Evolutionary conservation across 2,329 filamentous ascomycete genomes (phyloP), one percentile per base, ranked within the genome.

Genomic region (Pyricularia pennisetigena): DNA sequence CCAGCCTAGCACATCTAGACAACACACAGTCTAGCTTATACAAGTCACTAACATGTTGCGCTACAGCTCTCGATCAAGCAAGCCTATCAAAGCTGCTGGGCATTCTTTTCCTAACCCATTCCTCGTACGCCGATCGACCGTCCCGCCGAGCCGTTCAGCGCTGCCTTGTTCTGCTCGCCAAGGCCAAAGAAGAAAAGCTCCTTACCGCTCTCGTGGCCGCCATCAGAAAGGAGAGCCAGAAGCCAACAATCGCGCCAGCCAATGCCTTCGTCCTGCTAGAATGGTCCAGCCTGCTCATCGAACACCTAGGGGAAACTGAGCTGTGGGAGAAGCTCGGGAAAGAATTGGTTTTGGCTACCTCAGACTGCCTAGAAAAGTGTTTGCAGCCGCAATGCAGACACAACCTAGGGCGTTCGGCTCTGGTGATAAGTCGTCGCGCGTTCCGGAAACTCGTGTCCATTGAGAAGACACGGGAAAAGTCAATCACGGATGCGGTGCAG

Each of bases 251-350:
- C 73, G 92, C 94, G 35, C 81, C 90, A 20, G 87, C 85, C 62
- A 96, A 88, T 78, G 91, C 93, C 5, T 97, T 97, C 76, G 92
- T 97, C 65, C 82, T 99, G 72, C 85, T 95, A 16, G 92, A 97
- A 78, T 99, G 94, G 94, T 93, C 89, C 77, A 91, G 90, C 69
- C 78, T 94, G 69, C 80, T 97, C 66, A 85, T 97, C 72, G 88
- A 94, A 74, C 84, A 90, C 69, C 82, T 93, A 29, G 86, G 86
- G 35, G 83, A 84, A 65, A 86, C 85, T 20, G 75, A 83, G 10
- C 77, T 86, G 62, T 93, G 88, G 89, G 85, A 86, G 66, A 82
- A 82, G 74, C 88, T 88, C 76, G 86, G 86, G 67, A 75, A 83
- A 71, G 88, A 92, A 41, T 79, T 95, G 61, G 79, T 96, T 30